Evolutionary conservation across 495 filamentous ascomycete species (phyloP).

Genomic region (Margaritispora aquatica): DNA sequence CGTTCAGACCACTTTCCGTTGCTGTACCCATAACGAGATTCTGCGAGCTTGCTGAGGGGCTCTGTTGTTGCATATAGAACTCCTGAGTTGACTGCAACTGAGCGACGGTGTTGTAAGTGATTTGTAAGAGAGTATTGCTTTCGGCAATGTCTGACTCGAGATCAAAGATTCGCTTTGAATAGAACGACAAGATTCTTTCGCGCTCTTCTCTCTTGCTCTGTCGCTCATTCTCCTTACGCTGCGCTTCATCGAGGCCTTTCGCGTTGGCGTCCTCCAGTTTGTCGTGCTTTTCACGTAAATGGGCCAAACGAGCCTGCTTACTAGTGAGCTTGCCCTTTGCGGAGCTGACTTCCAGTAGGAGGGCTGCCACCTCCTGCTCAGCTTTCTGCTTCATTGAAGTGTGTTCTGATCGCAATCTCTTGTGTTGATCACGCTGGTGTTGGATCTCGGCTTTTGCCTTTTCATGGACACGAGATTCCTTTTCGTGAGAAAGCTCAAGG

Average conservation of each 20-base stretch:
- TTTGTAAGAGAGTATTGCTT: not conserved
- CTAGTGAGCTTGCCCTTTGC: slow-evolving; percentile 73
- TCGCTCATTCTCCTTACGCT: slow-evolving; percentile 64
- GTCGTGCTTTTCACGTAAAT: slow-evolving; percentile 73
- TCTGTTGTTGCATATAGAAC: slow-evolving; percentile 8
- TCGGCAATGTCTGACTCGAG: slow-evolving; percentile 11
- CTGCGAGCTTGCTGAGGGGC: slow-evolving; percentile 8
- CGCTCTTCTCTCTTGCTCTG: slow-evolving; percentile 60
- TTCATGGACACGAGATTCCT: slow-evolving; percentile 30
- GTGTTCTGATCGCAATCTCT: slow-evolving; percentile 51
- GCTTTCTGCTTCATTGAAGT: slow-evolving; percentile 54
- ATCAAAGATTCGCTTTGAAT: slow-evolving; percentile 6
- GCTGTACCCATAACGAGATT: slow-evolving; percentile 5
- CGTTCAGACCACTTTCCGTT: slow-evolving; percentile 4
- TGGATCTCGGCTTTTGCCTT: slow-evolving; percentile 15
- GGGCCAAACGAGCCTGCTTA: slow-evolving; percentile 64
- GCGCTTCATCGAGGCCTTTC: slow-evolving; percentile 66
- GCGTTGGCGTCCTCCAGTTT: slow-evolving; percentile 71
- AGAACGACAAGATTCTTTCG: slow-evolving; percentile 43
- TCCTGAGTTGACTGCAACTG: not conserved
- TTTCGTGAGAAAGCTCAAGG: slow-evolving; percentile 55
- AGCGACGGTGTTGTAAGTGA: not conserved
- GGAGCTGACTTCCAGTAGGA: slow-evolving; percentile 60
- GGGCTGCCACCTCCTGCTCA: slow-evolving; percentile 54
- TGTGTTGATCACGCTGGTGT: slow-evolving; percentile 53